Conservation (phyloP, 2,329 filamentous ascomycete genomes). For the Claviceps sp. region DNA sequence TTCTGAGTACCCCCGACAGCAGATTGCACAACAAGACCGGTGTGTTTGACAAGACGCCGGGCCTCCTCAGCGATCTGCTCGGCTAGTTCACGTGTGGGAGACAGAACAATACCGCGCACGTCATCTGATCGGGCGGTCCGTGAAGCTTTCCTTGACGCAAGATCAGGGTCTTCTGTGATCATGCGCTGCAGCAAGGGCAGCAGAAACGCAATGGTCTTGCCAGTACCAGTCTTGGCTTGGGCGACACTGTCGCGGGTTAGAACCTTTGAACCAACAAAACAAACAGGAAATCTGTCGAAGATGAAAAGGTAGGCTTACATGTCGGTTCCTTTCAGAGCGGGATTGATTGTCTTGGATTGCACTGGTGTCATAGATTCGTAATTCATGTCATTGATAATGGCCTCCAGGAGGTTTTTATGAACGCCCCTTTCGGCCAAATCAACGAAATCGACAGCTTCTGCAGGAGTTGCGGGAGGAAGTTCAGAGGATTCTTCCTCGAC, state of each 20-base stretch:
- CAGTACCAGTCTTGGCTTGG: constrained; percentile 92
- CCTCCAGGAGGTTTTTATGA: constrained; percentile 48
- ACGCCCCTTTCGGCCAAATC: constrained; percentile 38
- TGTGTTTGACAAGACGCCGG: constrained; percentile 47
- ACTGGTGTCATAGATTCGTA: constrained; percentile 87
- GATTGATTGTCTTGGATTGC: constrained; percentile 69
- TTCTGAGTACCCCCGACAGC: constrained; percentile 93
- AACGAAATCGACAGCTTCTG: constrained; percentile 25
- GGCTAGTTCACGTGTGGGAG: constrained; percentile 69
- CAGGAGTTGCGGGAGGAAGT: constrained; percentile 6
- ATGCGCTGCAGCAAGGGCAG: constrained; percentile 75
- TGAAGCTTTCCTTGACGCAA: constrained; percentile 33
- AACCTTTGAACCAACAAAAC: not conserved
- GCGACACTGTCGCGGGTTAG: constrained; percentile 48
- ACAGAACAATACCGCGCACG: constrained; percentile 59
- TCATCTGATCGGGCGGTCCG: constrained; percentile 34
- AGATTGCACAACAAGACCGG: constrained; percentile 52
- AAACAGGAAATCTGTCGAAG: no score
- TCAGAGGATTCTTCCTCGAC: no score
- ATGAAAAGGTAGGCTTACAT: constrained; percentile 44
- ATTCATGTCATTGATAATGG: constrained; percentile 58
- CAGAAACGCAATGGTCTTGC: constrained; percentile 90
- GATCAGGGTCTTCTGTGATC: constrained; percentile 45
- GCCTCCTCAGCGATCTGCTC: constrained; percentile 75
- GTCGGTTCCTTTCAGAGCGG: constrained; percentile 67